Percentiles rank a stretch among this genome's conserved stretches.
phyloP scores from a whole-genome alignment of 2,329 filamentous ascomycete species.

The Aspergillus novofumigatus region DNA sequence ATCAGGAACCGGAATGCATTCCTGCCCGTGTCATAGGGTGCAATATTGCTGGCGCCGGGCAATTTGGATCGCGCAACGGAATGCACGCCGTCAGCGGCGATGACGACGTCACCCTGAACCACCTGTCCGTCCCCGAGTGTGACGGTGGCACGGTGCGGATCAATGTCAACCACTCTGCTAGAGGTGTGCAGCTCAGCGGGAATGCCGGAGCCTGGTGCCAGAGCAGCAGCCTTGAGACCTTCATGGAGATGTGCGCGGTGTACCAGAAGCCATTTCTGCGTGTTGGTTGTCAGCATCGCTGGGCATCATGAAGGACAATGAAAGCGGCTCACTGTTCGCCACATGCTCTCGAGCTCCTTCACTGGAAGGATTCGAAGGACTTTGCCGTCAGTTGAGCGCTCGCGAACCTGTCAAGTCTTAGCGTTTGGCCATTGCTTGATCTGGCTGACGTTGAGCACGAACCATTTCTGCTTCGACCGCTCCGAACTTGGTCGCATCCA shows the following conservation, averaged over 20 bases:
- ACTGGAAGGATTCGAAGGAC: conserved; percentile 20
- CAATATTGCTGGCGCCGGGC: conserved; percentile 24
- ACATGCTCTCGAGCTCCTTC: conserved; percentile 18
- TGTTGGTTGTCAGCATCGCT: background rate
- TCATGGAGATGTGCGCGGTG: conserved; percentile 50
- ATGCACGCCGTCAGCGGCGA: conserved; percentile 55
- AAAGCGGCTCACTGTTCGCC: conserved; percentile 26
- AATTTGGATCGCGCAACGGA: conserved; percentile 27
- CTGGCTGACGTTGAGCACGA: background rate
- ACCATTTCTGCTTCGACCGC: conserved; percentile 34
- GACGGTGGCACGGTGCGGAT: conserved; percentile 39
- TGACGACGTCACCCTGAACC: conserved; percentile 20
- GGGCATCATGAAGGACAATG: no score
- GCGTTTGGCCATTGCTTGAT: conserved; percentile 1
- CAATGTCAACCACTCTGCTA: conserved; percentile 43
- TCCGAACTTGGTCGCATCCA: conserved; percentile 39
- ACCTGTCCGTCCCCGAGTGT: conserved; percentile 44
- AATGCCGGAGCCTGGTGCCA: conserved; percentile 32
- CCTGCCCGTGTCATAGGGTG: conserved; percentile 48
- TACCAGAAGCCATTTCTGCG: conserved; percentile 47
- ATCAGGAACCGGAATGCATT: conserved; percentile 57
- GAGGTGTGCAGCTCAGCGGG: conserved; percentile 42
- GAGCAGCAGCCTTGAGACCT: conserved; percentile 47
- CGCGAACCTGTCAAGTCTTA: conserved; percentile 24
- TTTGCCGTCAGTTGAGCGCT: conserved; percentile 39